Evolutionary conservation across 2,329 filamentous ascomycete genomes (phyloP), one percentile per base, ranked within the genome.

Genomic region (Didymella sp.): DNA sequence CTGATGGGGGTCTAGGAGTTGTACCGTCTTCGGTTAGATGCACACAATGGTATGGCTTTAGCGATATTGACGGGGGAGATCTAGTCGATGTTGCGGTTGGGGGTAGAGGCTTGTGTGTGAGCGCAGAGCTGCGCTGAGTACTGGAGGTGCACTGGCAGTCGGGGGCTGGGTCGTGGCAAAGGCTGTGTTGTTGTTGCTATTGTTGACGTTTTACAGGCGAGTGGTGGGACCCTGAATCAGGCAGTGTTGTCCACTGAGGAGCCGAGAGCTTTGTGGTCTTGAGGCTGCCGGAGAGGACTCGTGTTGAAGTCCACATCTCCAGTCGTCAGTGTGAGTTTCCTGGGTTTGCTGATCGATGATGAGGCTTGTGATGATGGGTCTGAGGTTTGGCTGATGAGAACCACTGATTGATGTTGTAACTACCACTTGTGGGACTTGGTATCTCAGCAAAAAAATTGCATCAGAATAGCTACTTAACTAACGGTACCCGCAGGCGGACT

Each of bases 401-500:
- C n/a, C 25, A 27, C 5, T 27, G 25, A 27, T 27, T 27, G 25
- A 27, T 27, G 9, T 27, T 27, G 19, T 38, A 19, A 15, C 12
- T 12, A 38, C 19, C 6, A 13, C 11, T 22, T 6, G 4, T 8
- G n/a, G 7, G 17, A 4, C 35, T 3, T 22, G 5, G 1, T 12
- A 11, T 22, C 19, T 11, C 2, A 22, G 8, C 28, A 6, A 12
- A 9, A 7, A 13, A 7, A 30, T 22, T 28, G 30, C 30, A 51
- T 35, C 11, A 22, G 17, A 31, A 4, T n/a, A 28, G 12, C 27
- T 2, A 17, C 40, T 38, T 31, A 24, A 19, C 24, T 35, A 19
- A 25, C 33, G 42, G 41, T 2, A 11, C 42, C 50, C 50, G 30
- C 41, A 25, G 41, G n/a, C 40, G 33, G 50, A 27, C 41, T 22